Evolutionary conservation across 306 rosid species (phyloP), one percentile per base, ranked within the genome.

Genomic region (Fragaria iinumae): DNA sequence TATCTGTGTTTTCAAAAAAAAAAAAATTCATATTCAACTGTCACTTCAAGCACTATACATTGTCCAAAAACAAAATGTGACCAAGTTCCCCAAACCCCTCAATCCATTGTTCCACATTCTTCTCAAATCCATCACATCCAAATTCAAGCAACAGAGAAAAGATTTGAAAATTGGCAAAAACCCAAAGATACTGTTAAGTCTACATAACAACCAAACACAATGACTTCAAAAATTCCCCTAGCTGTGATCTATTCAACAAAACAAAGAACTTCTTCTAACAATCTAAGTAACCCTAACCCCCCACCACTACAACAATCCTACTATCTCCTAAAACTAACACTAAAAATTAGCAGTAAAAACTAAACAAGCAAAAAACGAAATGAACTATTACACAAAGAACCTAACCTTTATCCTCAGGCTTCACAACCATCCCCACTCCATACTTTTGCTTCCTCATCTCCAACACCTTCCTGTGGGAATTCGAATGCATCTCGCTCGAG

Each of bases 401-500:
- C 69, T 64, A 64, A 64, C 69, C 69, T 70, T 81, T 82, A 79
- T 87, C 87, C 85, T 79, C 69, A 43, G 84, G 82, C 53, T 84
- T 84, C 86, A 86, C 74, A 20, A 64, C 77, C 79, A 59, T 82
- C 41, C 81, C 89, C 43, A 56, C 21, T 8, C 60, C 21, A 8
- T 84, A 84, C 83, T 86, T 93, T 70, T 84, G 79, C 82, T 12
- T 87, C 80, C 93, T 93, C 95, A 91, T 93, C 85, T 90, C 96
- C 75, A 89, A 6, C 8, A 89, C 80, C 85, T 91, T 91, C 87
- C 96, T 76, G 80, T 89, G 98, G 49, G 91, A 89, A 81, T 93
- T 93, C 21, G 98, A 91, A 73, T 93, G 96, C 82, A 84, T 20
- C 23, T 25, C 25, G 45, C 78, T 72, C 21, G 84, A 84, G 85